These are phyloP conservation scores for Cairneyella variabilis DNA, from an alignment of 495 filamentous ascomycete species.

Conservation along the genomic window DNA sequence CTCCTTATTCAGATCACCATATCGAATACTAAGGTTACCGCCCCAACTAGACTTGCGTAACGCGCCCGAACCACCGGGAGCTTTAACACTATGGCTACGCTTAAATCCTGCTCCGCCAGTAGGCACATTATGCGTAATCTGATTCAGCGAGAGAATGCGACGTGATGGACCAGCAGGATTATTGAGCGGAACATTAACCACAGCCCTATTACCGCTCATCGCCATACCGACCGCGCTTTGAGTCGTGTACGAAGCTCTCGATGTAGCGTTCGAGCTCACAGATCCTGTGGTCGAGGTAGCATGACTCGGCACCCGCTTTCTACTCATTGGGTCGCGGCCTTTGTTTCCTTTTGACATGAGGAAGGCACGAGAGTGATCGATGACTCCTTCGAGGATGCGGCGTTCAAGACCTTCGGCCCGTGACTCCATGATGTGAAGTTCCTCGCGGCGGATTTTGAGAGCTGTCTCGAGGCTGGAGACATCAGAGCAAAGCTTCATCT, in stretches of 20 bases:
- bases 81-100: constrained; percentile 56
- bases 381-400: constrained; percentile 87
- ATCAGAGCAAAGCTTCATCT: constrained; percentile 72
- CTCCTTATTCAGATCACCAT: constrained; percentile 45
- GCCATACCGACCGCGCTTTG: constrained; percentile 41
- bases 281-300: constrained; percentile 23
- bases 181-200: constrained; percentile 42
- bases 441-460: constrained; percentile 80
- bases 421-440: constrained; percentile 83
- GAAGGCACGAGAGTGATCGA: constrained; percentile 87
- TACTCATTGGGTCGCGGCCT: constrained; percentile 55
- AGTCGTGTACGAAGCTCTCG: constrained; percentile 13
- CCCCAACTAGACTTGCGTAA: constrained; percentile 75
- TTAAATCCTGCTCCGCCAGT: constrained; percentile 55
- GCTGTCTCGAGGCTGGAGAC: constrained; percentile 86
- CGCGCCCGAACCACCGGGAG: constrained; percentile 60
- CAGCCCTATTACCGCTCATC: constrained; percentile 36
- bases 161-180: constrained; percentile 43
- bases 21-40: constrained; percentile 35
- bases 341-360: constrained; percentile 59
- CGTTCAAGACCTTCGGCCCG: constrained; percentile 85
- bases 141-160: constrained; percentile 82
- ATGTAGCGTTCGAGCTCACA: constrained; percentile 17
- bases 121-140: constrained; percentile 74
- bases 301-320: constrained; percentile 65